phyloP scores from a whole-genome alignment of 2,329 filamentous ascomycete genomes.

The Aspergillus novofumigatus region DNA sequence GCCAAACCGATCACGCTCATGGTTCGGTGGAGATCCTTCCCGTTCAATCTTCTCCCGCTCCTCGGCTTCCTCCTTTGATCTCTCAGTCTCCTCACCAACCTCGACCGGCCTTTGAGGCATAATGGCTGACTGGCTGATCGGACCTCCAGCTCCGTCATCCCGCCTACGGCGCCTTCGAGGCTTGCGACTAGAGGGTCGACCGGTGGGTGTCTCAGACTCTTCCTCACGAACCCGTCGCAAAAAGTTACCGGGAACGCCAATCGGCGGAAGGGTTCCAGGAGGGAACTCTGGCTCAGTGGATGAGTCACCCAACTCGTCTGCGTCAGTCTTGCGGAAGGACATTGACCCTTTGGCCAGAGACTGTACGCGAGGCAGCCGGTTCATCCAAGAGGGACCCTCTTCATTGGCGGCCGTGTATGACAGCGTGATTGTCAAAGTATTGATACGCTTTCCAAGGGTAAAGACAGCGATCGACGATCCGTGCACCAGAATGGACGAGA shows the following conservation, averaged over 20 bases:
- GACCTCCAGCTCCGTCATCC: slow-evolving; percentile 78
- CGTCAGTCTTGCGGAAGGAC: slow-evolving; percentile 68
- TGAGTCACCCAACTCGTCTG: slow-evolving; percentile 62
- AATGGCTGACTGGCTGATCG: slow-evolving; percentile 86
- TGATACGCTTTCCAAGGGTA: slow-evolving; percentile 95
- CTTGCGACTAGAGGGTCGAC: slow-evolving; percentile 52
- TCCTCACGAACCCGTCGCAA: slow-evolving; percentile 74
- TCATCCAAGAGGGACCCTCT: slow-evolving; percentile 91
- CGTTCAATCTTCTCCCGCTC: slow-evolving; percentile 27
- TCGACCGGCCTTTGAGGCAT: slow-evolving; percentile 54
- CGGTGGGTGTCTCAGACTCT: slow-evolving; percentile 55
- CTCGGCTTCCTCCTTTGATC: slow-evolving; percentile 20
- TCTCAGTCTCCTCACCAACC: slow-evolving; percentile 22
- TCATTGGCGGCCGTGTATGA: slow-evolving; percentile 90
- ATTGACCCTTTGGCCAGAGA: slow-evolving; percentile 78
- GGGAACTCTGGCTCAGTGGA: slow-evolving; percentile 57
- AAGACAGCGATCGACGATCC: slow-evolving; percentile 98
- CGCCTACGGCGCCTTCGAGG: slow-evolving; percentile 59
- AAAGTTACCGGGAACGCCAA: slow-evolving; percentile 70
- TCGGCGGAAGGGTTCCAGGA: slow-evolving; percentile 67
- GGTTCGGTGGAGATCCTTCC: slow-evolving; percentile 38
- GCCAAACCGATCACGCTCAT: slow-evolving; percentile 29
- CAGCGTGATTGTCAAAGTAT: slow-evolving; percentile 90
- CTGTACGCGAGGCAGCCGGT: slow-evolving; percentile 74
- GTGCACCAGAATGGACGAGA: slow-evolving; percentile 90